Base-by-base conservation (phyloP, 2,329 filamentous ascomycete genomes). In the Colletotrichum lindemuthianum region DNA sequence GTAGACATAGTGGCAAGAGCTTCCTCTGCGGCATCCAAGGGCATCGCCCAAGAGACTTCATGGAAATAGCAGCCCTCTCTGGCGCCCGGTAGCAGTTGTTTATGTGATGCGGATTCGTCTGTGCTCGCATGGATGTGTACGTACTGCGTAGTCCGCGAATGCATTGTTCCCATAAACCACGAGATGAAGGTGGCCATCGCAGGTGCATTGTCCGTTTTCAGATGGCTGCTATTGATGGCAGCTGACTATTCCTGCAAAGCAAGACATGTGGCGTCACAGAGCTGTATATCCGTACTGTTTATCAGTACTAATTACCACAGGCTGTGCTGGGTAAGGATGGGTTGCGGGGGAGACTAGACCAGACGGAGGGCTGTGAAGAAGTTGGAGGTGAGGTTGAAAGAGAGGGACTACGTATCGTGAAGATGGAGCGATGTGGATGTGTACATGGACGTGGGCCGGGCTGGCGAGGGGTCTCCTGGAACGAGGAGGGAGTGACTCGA, bases 251-350 rank as follows among this genome's bases (percentile, higher is more conserved):
- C n/a, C 10, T 36, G 47, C 47, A 43, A 60, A 24, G 61, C 51
- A 65, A 61, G 61, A 65, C 61, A 51, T 51, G 61, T 57, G 61
- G 61, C 58, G 47, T 63, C 59, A 40, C 51, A 61, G 58, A 65
- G 24, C 24, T 24, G 24, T 24, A 5, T 24, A 24, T 24, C 24
- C 4, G 24, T 24, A 24, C 24, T 24, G 24, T 24, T 24, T 24
- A 24, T 24, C 24, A 3, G 24, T 24, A 24, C 24, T 24, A 4
- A 24, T 24, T 24, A 24, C 24, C 24, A 24, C 40, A 47, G 61
- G 60, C 24, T 63, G 24, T 13, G 45, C 13, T 13, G 53, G 11
- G 13, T 41, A n/a, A 16, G 15, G 40, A 56, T 13, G 41, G 24
- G 24, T 24, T 24, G 24, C 24, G 24, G 24, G 24, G 24, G 24